Conservation (phyloP, 1,139 yeast species). For the Blastobotrys elegans region DNA sequence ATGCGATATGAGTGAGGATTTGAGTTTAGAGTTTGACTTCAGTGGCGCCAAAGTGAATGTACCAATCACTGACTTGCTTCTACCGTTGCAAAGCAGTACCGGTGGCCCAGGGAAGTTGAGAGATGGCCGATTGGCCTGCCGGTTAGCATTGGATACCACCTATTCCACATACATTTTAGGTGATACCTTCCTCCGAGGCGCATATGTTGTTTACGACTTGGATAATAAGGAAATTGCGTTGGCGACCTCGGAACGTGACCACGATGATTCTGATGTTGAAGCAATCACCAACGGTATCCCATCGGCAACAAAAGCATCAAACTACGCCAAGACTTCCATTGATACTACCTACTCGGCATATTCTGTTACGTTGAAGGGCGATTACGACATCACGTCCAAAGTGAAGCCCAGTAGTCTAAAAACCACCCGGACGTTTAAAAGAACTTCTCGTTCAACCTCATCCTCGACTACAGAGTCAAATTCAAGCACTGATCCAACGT, state of each 20-base stretch:
- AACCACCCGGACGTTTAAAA: background rate
- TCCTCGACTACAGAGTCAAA: background rate
- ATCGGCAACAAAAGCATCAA: slow-evolving; percentile 28
- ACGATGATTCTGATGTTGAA: slow-evolving; percentile 23
- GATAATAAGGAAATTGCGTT: slow-evolving; percentile 21
- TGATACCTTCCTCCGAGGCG: slow-evolving; percentile 63
- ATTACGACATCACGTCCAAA: background rate
- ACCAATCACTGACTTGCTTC: slow-evolving; percentile 36
- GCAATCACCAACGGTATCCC: slow-evolving; percentile 28
- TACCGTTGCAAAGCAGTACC: slow-evolving; percentile 6
- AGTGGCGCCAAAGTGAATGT: slow-evolving; percentile 40
- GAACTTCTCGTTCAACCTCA: background rate
- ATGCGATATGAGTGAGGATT: slow-evolving; percentile 9
- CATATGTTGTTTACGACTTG: slow-evolving; percentile 71
- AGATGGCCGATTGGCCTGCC: slow-evolving; percentile 28
- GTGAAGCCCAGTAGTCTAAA: background rate
- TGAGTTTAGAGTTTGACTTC: slow-evolving; percentile 36
- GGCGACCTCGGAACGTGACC: slow-evolving; percentile 23
- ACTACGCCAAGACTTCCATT: slow-evolving; percentile 20
- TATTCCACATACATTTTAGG: slow-evolving; percentile 43
- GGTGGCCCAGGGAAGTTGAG: slow-evolving; percentile 19
- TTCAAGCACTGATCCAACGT: background rate
- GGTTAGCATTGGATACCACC: slow-evolving; percentile 63
- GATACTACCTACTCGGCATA: background rate
- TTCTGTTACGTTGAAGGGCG: background rate